Evolutionary conservation across 2,329 filamentous ascomycete genomes (phyloP), one percentile per base, ranked within the genome.

Genomic region (Penicillium concentricum): DNA sequence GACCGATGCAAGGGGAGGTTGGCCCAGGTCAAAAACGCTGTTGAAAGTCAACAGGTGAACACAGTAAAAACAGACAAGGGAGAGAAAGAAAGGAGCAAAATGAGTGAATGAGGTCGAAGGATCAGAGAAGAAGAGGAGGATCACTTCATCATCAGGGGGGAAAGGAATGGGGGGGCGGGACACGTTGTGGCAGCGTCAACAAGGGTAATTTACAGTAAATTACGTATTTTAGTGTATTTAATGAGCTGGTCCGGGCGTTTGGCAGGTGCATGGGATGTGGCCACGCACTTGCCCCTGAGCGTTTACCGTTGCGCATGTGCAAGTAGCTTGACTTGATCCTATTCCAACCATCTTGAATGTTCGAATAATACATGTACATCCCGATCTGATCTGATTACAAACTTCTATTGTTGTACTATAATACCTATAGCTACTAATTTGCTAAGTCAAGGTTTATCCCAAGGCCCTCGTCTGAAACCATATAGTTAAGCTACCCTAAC

Each of bases 1-100:
- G 61, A 66, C 61, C 64, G 59, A 61, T 51, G 63, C 55, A 62
- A 65, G 63, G 60, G 58, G 61, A 53, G 2, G 59, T 62, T 65
- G 55, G 51, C 61, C 64, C 63, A 63, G 61, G 64, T 64, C 63
- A 59, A 64, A 61, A 54, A 54, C 59, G 53, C 60, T 56, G 37
- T 54, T 47, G 51, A 49, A 28, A 55, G 47, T 57, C 54, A 58
- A 51, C 57, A 51, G 44, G 32, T 37, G 53, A 57, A 49, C 18
- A 58, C 46, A 56, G 59, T 46, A 58, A 56, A 62, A 61, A 56
- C 58, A 61, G 47, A 58, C 58, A 53, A 62, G 43, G 38, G 51
- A 60, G 49, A 48, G 56, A 65, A 66, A 63, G 49, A 64, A 67
- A 64, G 59, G 61, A 66, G 58, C 61, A 59, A 59, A 62, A 66